Evolutionary conservation across 129 eudicot species (phyloP).

Genomic region (Flaveria robusta): DNA sequence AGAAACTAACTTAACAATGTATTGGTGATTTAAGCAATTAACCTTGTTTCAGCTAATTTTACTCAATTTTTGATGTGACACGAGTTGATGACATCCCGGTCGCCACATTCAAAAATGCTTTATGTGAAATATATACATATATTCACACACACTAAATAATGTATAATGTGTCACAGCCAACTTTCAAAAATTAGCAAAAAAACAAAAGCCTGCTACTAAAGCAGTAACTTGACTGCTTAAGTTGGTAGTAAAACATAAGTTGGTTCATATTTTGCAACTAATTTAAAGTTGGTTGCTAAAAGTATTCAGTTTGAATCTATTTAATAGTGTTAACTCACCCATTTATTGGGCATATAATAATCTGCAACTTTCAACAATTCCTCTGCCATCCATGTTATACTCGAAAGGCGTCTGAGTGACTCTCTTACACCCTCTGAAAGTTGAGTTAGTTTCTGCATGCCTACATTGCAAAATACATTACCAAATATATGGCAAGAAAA

Average conservation of each 20-base stretch:
- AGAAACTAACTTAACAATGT: no score
- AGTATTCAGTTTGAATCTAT: not conserved
- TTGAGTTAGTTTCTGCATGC: slow-evolving; percentile 74
- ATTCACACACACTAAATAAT: not conserved
- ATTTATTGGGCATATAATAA: slow-evolving; percentile 79
- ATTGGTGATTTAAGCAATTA: no score
- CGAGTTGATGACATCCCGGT: not conserved
- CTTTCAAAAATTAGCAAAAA: not conserved
- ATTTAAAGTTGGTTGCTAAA: not conserved
- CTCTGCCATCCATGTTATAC: slow-evolving; percentile 86
- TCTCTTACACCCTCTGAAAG: slow-evolving; percentile 86
- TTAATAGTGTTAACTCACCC: slow-evolving; percentile 55
- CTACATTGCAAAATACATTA: slow-evolving; percentile 43
- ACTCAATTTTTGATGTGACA: not conserved
- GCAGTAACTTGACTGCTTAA: not conserved
- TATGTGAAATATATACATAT: not conserved
- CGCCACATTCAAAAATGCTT: not conserved
- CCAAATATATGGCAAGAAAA: not conserved
- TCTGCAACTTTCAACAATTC: slow-evolving; percentile 82
- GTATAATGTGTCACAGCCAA: not conserved
- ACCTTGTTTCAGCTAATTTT: not conserved
- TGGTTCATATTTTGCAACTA: not conserved
- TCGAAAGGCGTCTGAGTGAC: slow-evolving; percentile 77
- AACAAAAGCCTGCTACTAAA: not conserved
- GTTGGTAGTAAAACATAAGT: not conserved